Conservation (phyloP, 2,329 filamentous ascomycete species). For the Rutstroemia sp. region DNA sequence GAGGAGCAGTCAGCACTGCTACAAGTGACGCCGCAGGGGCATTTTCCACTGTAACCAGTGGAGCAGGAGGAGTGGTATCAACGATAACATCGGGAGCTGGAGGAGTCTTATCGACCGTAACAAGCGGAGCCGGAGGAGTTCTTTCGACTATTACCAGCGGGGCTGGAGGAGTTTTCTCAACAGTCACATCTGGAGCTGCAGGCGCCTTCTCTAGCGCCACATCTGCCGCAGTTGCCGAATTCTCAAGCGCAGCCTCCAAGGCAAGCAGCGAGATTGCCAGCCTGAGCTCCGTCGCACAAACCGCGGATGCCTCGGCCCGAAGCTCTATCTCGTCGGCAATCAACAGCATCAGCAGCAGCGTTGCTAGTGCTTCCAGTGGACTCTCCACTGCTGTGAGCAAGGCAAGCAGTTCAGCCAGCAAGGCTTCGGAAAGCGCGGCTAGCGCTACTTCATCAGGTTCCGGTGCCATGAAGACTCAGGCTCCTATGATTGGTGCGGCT, state of each 20-base stretch:
- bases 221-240: not conserved
- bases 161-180: not conserved
- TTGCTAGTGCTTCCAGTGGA: not conserved
- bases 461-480: conserved; percentile 7
- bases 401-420: not conserved
- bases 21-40: not conserved
- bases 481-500: conserved; percentile 3
- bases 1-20: not conserved
- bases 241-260: not conserved
- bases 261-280: conserved; percentile 4
- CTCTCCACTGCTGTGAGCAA: not conserved
- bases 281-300: not conserved
- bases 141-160: not conserved
- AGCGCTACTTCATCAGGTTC: conserved; percentile 2
- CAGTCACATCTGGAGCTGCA: not conserved
- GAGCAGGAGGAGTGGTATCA: not conserved
- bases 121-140: not conserved
- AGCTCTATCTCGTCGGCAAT: conserved; percentile 4
- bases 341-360: not conserved
- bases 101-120: not conserved
- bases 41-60: not conserved
- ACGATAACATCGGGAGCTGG: not conserved
- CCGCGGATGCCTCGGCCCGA: not conserved
- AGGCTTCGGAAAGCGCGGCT: not conserved
- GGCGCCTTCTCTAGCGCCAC: not conserved